phyloP scores from a whole-genome alignment of 1,139 yeast genomes.

The Suhomyces wounanorum region DNA sequence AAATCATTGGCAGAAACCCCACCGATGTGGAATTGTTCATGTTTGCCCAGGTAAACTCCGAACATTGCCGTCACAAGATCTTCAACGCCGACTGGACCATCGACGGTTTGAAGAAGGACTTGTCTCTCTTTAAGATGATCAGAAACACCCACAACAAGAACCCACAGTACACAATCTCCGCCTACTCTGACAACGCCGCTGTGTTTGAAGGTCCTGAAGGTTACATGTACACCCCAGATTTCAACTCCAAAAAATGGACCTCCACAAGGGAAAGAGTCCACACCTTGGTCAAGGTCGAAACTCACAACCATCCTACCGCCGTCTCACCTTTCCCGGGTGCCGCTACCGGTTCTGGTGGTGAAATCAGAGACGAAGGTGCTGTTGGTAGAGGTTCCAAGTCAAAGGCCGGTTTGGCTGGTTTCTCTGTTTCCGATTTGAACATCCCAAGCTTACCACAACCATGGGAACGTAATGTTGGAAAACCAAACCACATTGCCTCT shows the following conservation, averaged over 20 bases:
- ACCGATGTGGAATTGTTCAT: slow-evolving; percentile 97
- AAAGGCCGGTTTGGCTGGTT: slow-evolving; percentile 95
- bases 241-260: slow-evolving; percentile 69
- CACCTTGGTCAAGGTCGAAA: slow-evolving; percentile 92
- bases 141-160: slow-evolving; percentile 84
- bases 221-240: slow-evolving; percentile 75
- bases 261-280: slow-evolving; percentile 78
- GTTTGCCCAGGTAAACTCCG: slow-evolving; percentile 99
- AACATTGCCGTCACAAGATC: slow-evolving; percentile 98
- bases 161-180: slow-evolving; percentile 85
- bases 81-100: slow-evolving; percentile 99
- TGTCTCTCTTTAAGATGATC: slow-evolving; percentile 89
- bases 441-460: slow-evolving; percentile 89
- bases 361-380: slow-evolving; percentile 99
- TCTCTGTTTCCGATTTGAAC: slow-evolving; percentile 84
- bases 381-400: slow-evolving; percentile 98
- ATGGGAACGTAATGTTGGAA: slow-evolving; percentile 89
- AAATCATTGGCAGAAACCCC: slow-evolving; percentile 82
- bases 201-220: slow-evolving; percentile 86
- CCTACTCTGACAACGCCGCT: slow-evolving; percentile 99
- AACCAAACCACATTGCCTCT: slow-evolving; percentile 91
- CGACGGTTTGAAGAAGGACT: slow-evolving; percentile 74
- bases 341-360: slow-evolving; percentile 99
- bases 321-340: slow-evolving; percentile 99
- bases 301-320: slow-evolving; percentile 99